Evolutionary conservation across 495 filamentous ascomycete species (phyloP), one percentile per base, ranked within the genome.

Genomic region (Talaromyces stipitatus): DNA sequence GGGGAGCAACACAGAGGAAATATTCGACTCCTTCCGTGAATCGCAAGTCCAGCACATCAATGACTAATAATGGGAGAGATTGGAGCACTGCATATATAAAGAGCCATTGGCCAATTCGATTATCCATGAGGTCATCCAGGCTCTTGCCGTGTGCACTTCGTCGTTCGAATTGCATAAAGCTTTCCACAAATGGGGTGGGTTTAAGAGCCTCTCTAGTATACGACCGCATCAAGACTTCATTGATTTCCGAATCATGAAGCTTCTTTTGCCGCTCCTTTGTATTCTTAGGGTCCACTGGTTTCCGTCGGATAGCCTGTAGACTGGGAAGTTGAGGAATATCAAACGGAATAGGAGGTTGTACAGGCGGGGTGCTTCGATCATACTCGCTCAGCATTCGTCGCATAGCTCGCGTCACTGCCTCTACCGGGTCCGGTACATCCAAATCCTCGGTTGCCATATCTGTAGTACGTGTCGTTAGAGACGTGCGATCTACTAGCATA

Each of bases 11-110:
- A 71, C 92, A 97, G n/a, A 97, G 81, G 76, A 97, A 97, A 72
- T 97, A 96, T 68, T 97, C 95, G 10, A 95, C 91, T 3, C 85
- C 86, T 27, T 96, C 84, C 0, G 81, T 87, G 61, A 79, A 92
- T 57, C 80, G 79, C 38, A 96, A 70, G 10, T 83, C 88, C 2
- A 88, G 88, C 3, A 90, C 91, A 72, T 97, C 95, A 24, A 95
- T 81, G 1, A 95, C 88, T 4, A 96, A 76, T 78, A 96, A 83
- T 1, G 95, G 95, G 12, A 97, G 82, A 0, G 90, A 85, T 69
- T 98, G 92, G 11, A 97, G 77, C 12, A 96, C 83, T 23, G 86
- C 88, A 68, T 98, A 97, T 45, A 97, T 75, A 78, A 98, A 95
- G 41, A 98, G 80, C 95, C 95, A 98, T 64, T 92, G 83, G 16